A percentile compares a stretch with the other conserved stretches of the same genome.
Evolutionary conservation across 352 stramenopile genomes (phyloP).

Genomic region (Phytophthora sojae): DNA sequence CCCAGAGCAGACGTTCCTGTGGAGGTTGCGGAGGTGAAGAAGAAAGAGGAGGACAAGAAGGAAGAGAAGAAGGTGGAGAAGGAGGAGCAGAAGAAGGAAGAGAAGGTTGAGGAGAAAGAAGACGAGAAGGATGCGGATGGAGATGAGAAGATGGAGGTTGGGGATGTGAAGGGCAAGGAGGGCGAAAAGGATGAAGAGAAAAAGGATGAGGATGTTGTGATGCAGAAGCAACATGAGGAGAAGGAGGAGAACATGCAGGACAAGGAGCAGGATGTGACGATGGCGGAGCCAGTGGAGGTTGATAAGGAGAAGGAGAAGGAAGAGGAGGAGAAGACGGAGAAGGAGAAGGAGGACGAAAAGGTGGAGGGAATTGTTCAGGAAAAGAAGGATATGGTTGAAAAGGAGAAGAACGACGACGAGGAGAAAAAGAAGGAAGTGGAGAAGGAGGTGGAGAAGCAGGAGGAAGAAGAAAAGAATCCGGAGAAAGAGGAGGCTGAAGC

Average conservation of each 20-base stretch:
- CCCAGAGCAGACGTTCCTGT: conserved; percentile 16
- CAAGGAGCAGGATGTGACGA: neutral
- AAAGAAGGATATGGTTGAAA: conserved; percentile 10
- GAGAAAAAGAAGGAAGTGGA: conserved; percentile 13
- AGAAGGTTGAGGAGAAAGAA: neutral
- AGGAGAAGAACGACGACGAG: neutral
- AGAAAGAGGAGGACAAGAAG: conserved; percentile 11
- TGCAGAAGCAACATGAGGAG: neutral
- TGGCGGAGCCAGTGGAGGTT: neutral
- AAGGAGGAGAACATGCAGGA: neutral
- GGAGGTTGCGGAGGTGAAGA: conserved; percentile 1
- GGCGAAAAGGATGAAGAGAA: conserved; percentile 10
- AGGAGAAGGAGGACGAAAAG: conserved; percentile 15
- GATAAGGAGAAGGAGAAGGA: conserved; percentile 7
- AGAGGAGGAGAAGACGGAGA: conserved; percentile 5
- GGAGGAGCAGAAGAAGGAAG: conserved; percentile 16
- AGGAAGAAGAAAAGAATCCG: conserved; percentile 20
- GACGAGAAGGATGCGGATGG: conserved; percentile 14
- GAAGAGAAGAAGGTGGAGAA: conserved; percentile 5
- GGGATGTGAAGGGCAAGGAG: conserved; percentile 14
- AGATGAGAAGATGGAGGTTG: conserved; percentile 2
- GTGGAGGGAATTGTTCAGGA: conserved; percentile 9
- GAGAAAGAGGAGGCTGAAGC: conserved; percentile 45
- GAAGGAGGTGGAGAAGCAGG: conserved; percentile 9
- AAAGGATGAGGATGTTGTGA: neutral